phyloP scores from a whole-genome alignment of 805 yeast species.

The Ogataea trehaloabstinens region DNA sequence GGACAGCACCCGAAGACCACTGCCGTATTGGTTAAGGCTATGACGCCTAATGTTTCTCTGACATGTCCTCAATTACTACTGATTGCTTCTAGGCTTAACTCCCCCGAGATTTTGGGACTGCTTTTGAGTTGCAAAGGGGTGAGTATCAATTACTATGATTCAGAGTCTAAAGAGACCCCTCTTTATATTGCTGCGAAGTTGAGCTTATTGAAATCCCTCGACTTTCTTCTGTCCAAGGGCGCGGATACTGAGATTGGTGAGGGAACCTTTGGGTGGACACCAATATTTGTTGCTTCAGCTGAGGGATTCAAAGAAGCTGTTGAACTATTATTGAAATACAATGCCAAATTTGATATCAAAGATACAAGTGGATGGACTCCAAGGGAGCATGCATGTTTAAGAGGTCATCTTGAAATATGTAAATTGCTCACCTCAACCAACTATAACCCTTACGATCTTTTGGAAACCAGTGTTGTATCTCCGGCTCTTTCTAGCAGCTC shows the following conservation, averaged over 20 bases:
- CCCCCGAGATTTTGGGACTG: constrained; percentile 51
- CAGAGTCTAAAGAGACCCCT: constrained; percentile 70
- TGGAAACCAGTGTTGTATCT: constrained; percentile 19
- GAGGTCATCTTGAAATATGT: constrained; percentile 80
- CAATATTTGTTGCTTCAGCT: constrained; percentile 84
- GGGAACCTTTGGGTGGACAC: constrained; percentile 87
- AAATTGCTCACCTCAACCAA: constrained; percentile 54
- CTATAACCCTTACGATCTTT: constrained; percentile 32
- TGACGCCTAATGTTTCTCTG: constrained; percentile 35
- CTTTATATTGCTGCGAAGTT: constrained; percentile 76
- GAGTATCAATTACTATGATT: constrained; percentile 61
- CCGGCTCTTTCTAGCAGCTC: constrained; percentile 32
- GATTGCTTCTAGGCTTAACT: constrained; percentile 66
- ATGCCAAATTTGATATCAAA: constrained; percentile 51
- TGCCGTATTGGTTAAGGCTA: constrained; percentile 50
- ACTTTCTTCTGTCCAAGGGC: constrained; percentile 50
- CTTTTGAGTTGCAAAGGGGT: constrained; percentile 57
- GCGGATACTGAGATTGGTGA: constrained; percentile 81
- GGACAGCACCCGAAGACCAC: constrained; percentile 83
- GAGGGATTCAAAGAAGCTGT: constrained; percentile 71
- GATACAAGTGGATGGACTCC: constrained; percentile 97
- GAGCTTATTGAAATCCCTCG: constrained; percentile 52
- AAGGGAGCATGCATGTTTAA: constrained; percentile 90
- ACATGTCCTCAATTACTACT: constrained; percentile 58
- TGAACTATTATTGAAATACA: constrained; percentile 47